Conservation (phyloP, 2,329 filamentous ascomycete genomes). For the Cordyceps fumosorosea region DNA sequence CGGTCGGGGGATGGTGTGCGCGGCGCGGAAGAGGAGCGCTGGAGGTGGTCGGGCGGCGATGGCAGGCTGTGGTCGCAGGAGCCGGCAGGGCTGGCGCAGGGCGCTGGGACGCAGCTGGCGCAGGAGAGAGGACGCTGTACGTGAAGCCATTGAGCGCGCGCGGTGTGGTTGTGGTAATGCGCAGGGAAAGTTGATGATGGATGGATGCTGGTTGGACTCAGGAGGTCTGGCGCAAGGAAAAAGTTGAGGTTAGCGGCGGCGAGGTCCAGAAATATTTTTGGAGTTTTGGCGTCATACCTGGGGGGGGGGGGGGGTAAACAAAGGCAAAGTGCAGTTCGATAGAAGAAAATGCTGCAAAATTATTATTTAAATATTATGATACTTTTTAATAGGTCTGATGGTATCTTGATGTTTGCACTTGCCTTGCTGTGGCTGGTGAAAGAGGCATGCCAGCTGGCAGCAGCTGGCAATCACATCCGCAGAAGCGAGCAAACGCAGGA, state of each 20-base stretch:
- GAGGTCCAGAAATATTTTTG: conserved; percentile 10
- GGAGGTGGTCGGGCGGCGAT: conserved; percentile 12
- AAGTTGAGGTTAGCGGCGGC: background rate
- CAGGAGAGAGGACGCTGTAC: conserved; percentile 17
- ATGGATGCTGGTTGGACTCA: background rate
- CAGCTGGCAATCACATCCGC: background rate
- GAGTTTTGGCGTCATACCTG: conserved; percentile 1
- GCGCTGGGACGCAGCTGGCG: conserved; percentile 13
- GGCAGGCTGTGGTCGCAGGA: conserved; percentile 8
- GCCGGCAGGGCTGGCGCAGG: conserved; percentile 12
- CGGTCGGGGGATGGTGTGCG: conserved; percentile 32
- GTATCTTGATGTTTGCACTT: conserved; percentile 2
- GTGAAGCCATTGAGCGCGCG: conserved; percentile 24
- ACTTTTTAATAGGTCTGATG: too few relatives aligned
- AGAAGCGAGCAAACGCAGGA: conserved; percentile 11
- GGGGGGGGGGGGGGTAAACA: background rate
- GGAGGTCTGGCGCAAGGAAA: background rate
- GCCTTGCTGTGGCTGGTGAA: background rate
- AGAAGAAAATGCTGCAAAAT: background rate
- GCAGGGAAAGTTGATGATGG: background rate
- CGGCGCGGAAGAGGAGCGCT: conserved; percentile 21
- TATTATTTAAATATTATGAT: background rate
- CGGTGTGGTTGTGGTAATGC: conserved; percentile 3
- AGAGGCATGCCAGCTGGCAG: background rate
- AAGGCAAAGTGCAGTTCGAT: background rate